Evolutionary conservation across 2,329 filamentous ascomycete genomes (phyloP).

Genomic region (Cercospora sp.): DNA sequence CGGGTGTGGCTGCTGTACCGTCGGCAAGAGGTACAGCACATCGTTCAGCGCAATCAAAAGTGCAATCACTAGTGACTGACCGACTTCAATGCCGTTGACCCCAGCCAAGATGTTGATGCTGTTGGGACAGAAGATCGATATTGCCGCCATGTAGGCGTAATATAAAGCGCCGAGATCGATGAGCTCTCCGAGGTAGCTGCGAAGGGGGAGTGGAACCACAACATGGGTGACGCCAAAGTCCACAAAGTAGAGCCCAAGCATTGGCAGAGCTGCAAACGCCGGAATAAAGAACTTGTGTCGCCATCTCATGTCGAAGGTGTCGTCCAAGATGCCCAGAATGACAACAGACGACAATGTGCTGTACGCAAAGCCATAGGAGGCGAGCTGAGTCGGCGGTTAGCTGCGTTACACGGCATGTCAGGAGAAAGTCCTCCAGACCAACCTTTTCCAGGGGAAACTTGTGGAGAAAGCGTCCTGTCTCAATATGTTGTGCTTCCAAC

Average conservation of each 20-base stretch:
- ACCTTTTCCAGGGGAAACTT: conserved; percentile 86
- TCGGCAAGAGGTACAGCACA: conserved; percentile 71
- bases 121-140: conserved; percentile 97
- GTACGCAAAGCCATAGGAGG: conserved; percentile 90
- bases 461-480: conserved; percentile 83
- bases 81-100: conserved; percentile 97
- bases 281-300: conserved; percentile 98
- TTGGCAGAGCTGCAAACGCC: conserved; percentile 85
- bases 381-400: conserved; percentile 60
- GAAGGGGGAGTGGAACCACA: conserved; percentile 82
- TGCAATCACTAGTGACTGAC: conserved; percentile 89
- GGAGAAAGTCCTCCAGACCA: conserved; percentile 20
- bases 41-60: conserved; percentile 83
- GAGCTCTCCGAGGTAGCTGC: conserved; percentile 79
- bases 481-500: conserved; percentile 68
- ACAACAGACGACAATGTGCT: conserved; percentile 88
- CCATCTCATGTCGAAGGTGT: conserved; percentile 98
- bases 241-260: conserved; percentile 96
- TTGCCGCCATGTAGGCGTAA: conserved; percentile 94
- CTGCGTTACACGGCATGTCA: conserved; percentile 50
- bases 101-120: conserved; percentile 99
- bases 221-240: conserved; percentile 97
- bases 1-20: conserved; percentile 74
- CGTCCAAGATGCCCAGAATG: conserved; percentile 89
- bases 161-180: conserved; percentile 76